Conservation (phyloP, 1,139 yeast genomes). For the Wickerhamomyces sp. region DNA sequence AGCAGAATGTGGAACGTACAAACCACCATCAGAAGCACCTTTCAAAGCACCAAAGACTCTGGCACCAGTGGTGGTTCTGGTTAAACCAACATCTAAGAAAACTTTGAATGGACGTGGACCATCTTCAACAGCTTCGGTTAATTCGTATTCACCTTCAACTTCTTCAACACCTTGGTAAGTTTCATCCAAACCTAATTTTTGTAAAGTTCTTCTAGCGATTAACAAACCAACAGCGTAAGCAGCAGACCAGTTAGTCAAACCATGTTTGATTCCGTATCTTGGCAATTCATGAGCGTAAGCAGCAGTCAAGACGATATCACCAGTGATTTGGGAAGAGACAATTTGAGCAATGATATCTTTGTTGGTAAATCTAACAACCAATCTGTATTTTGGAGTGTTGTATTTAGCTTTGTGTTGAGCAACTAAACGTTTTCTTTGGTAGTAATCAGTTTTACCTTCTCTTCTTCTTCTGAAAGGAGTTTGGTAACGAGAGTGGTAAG, state of each 20-base stretch:
- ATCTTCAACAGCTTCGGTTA: constrained; percentile 99
- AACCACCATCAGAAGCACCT: constrained; percentile 99
- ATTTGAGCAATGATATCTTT: constrained; percentile 98
- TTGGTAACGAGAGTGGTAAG: constrained; percentile 99
- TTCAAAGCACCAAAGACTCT: constrained; percentile 98
- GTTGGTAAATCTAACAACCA: constrained; percentile 99
- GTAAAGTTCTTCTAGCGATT: constrained; percentile 98
- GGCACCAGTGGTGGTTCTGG: constrained; percentile 99
- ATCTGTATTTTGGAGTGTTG: constrained; percentile 99
- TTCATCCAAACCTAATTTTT: constrained; percentile 97
- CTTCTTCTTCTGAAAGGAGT: constrained; percentile 99
- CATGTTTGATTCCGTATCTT: constrained; percentile 95
- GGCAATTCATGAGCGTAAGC: constrained; percentile 99
- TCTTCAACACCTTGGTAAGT: constrained; percentile 99
- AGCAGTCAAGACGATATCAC: constrained; percentile 94
- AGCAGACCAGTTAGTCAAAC: constrained; percentile 99
- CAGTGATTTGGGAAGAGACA: constrained; percentile 93
- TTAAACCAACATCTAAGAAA: constrained; percentile 98
- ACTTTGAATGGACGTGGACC: constrained; percentile 99
- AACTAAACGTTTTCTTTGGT: constrained; percentile 99
- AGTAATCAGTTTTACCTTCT: constrained; percentile 99
- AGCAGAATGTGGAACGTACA: constrained; percentile 98
- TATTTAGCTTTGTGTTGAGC: constrained; percentile 99
- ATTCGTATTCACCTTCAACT: constrained; percentile 97
- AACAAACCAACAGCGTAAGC: constrained; percentile 99